Conservation (phyloP, 495 filamentous ascomycete genomes). For the Usnea hakonensis region DNA sequence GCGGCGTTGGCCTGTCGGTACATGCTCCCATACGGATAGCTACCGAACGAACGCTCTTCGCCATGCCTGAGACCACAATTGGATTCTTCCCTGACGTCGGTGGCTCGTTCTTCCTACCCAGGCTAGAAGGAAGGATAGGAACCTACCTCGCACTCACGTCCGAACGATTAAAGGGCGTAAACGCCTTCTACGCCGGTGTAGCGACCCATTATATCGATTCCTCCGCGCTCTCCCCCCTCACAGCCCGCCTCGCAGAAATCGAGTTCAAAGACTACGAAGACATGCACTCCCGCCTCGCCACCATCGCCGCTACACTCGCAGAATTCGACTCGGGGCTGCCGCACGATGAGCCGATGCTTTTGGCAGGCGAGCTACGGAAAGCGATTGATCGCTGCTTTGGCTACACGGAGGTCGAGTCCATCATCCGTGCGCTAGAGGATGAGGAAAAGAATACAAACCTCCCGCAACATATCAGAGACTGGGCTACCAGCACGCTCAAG, state of each 20-base stretch:
- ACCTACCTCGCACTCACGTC: slow-evolving; percentile 90
- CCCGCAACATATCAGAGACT: slow-evolving; percentile 38
- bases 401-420: slow-evolving; percentile 56
- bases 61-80: slow-evolving; percentile 97
- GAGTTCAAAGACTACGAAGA: slow-evolving; percentile 68
- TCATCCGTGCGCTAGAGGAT: slow-evolving; percentile 57
- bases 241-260: slow-evolving; percentile 79
- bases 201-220: slow-evolving; percentile 96
- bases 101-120: slow-evolving; percentile 86
- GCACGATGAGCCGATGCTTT: slow-evolving; percentile 52
- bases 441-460: slow-evolving; percentile 34
- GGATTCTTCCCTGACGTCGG: slow-evolving; percentile 98
- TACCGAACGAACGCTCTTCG: slow-evolving; percentile 88
- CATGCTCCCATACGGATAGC: slow-evolving; percentile 96
- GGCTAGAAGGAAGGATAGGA: slow-evolving; percentile 73
- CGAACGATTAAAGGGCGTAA: slow-evolving; percentile 66
- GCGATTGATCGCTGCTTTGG: slow-evolving; percentile 82
- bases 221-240: slow-evolving; percentile 67
- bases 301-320: slow-evolving; percentile 81
- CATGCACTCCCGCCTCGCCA: slow-evolving; percentile 50
- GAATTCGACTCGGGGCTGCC: slow-evolving; percentile 83
- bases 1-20: slow-evolving; percentile 86
- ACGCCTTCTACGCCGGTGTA: slow-evolving; percentile 73
- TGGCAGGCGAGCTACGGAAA: slow-evolving; percentile 57
- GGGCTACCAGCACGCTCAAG: slow-evolving; percentile 67